Percentiles rank a stretch among this genome's conserved stretches.
These are phyloP conservation scores for Teratosphaeria gauchensis DNA, from an alignment of 2,329 filamentous ascomycete genomes.

Conservation along the genomic window DNA sequence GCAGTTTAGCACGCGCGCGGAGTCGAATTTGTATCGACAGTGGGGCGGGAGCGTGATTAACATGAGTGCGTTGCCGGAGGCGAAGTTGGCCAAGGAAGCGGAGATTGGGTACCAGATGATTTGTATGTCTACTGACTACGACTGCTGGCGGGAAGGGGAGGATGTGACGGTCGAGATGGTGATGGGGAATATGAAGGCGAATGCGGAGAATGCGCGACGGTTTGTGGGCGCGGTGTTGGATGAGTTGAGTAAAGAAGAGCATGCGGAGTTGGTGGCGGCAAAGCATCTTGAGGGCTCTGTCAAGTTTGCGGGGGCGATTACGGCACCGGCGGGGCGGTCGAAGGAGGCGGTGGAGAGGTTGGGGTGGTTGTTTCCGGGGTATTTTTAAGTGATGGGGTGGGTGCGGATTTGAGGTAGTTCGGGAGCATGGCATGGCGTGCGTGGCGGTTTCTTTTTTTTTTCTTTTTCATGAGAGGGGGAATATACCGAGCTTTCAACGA, in stretches of 20 bases:
- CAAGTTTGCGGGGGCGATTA: constrained; percentile 74
- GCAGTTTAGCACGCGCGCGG: constrained; percentile 91
- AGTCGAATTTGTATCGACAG: constrained; percentile 86
- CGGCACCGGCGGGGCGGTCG: constrained; percentile 63
- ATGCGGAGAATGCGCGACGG: constrained; percentile 74
- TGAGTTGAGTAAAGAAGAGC: constrained; percentile 67
- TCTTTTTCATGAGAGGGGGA: no score
- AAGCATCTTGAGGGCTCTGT: constrained; percentile 71
- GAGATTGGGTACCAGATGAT: constrained; percentile 98
- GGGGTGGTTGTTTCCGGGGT: constrained; percentile 79
- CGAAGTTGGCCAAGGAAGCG: constrained; percentile 90
- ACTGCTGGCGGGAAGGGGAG: constrained; percentile 84
- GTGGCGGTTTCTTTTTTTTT: no score
- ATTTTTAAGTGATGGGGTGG: constrained; percentile 48
- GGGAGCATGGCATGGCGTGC: no score
- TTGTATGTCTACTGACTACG: constrained; percentile 98
- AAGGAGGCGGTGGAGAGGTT: constrained; percentile 69
- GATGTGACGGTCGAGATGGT: constrained; percentile 93
- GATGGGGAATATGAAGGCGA: constrained; percentile 90
- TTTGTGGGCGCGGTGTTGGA: constrained; percentile 83
- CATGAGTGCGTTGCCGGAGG: constrained; percentile 92
- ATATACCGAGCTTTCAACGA: no score
- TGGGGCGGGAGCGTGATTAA: constrained; percentile 96
- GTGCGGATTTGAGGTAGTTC: no score
- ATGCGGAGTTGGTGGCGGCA: constrained; percentile 64